Conservation (phyloP, 148 eudicot species). For the Arctostaphylos glauca region DNA sequence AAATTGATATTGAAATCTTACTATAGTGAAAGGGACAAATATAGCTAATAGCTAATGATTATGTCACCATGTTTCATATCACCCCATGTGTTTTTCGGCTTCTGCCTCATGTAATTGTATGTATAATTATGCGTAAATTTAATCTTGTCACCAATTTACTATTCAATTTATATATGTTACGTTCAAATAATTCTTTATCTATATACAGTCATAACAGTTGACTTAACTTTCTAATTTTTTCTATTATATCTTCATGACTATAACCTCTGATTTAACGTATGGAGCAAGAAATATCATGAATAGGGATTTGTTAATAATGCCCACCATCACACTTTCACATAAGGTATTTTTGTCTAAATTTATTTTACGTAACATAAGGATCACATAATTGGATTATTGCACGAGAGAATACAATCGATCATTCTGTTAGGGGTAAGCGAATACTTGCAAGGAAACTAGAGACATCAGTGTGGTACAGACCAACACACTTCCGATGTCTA, state of each 20-base stretch:
- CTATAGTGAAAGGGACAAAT: not conserved
- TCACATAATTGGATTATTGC: too few species aligned
- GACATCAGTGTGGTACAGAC: too few species aligned
- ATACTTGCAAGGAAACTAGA: too few species aligned
- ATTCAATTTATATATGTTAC: slow-evolving; percentile 3
- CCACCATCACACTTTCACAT: not conserved
- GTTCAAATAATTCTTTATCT: not conserved
- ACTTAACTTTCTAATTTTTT: not conserved
- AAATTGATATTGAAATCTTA: not conserved
- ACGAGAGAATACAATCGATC: too few species aligned
- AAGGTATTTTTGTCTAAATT: not conserved
- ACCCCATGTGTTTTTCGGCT: slow-evolving; percentile 6
- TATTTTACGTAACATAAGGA: too few species aligned
- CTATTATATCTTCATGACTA: not conserved
- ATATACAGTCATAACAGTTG: not conserved
- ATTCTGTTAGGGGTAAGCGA: too few species aligned
- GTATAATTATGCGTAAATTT: not conserved
- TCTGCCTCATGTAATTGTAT: not conserved
- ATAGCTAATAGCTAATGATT: not conserved
- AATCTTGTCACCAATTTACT: not conserved
- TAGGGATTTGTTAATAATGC: not conserved
- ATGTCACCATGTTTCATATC: not conserved
- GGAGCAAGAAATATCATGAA: not conserved
- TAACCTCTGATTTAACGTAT: not conserved
- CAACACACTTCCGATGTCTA: too few species aligned